Evolutionary conservation across 78 protist species (phyloP), one percentile per base, ranked within the genome.

Genomic region (Cyanophora paradoxa): DNA sequence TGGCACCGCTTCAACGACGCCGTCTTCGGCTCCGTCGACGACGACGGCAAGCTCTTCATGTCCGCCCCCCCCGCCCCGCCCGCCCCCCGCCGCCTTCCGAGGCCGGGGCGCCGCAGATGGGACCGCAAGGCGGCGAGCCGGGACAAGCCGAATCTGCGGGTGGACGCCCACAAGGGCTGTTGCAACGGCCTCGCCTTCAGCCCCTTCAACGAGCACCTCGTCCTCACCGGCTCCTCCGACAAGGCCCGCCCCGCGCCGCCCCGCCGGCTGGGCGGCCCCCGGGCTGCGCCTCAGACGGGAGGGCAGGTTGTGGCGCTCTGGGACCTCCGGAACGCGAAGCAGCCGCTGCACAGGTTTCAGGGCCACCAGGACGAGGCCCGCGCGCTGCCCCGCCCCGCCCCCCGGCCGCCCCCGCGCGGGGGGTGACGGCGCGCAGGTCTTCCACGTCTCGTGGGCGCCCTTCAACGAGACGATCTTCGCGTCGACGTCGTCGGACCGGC

Each of bases 1-100:
- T 93, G 93, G 93, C 88, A 89, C 62, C 17, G 30, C 31, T 31
- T 39, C 1, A 84, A 85, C 48, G 87, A 71, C 2, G 1, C 11
- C 20, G 48, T 89, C 34, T 91, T 93, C 68, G 97, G 92, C 11
- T 85, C 92, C 1, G 95, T 89, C 37, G 90, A 86, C 33, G 98
- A 94, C 75, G 98, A 91, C 54, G 50, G 39, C 20, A 28, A 72
- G 50, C 72, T 91, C 4, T 28, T 74, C 52, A 26, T 31, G 41
- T 63, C 8, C 33, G 13, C 44, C 3, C 37, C 33, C 65, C 41
- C 22, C 39, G n/a, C 48, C 48, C 48, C 10, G 22, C 6, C 10
- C 48, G 48, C 48, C 48, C 48, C 48, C 48, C 22, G 10, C 10
- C 22, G 22, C 48, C 48, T 42, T 10, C 48, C 10, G 48, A 10